phyloP scores from a whole-genome alignment of 441 rosid genomes.

The Gossypium schwendimanii region DNA sequence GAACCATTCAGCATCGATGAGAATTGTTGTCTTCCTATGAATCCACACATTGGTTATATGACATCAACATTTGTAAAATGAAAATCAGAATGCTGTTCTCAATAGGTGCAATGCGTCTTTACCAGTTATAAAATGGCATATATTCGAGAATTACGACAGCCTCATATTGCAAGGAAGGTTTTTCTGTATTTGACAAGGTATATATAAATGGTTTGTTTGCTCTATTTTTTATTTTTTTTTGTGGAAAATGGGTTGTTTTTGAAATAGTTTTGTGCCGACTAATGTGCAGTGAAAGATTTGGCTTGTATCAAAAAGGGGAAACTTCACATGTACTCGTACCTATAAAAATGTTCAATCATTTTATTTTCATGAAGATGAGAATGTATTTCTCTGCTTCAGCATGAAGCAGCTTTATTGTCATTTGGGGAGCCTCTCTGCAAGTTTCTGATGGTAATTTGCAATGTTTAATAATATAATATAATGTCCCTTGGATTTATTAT shows the following conservation, averaged over 20 bases:
- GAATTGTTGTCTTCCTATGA: conserved; percentile 20
- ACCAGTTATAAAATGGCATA: background rate
- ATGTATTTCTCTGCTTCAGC: too few species aligned
- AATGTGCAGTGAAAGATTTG: background rate
- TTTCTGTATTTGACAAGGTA: too few species aligned
- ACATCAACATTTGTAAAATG: background rate
- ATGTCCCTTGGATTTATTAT: too few species aligned
- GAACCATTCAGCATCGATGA: conserved; percentile 24
- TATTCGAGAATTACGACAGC: background rate
- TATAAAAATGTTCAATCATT: background rate
- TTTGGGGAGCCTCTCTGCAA: background rate
- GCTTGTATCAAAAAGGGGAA: background rate
- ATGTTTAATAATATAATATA: too few species aligned
- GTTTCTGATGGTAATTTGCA: background rate
- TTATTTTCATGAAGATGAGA: background rate
- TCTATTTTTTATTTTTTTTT: background rate
- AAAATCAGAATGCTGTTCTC: background rate
- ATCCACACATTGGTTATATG: too few species aligned
- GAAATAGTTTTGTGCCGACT: background rate
- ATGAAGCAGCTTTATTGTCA: too few species aligned
- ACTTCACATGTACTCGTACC: too few species aligned
- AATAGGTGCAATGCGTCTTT: background rate
- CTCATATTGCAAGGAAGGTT: too few species aligned
- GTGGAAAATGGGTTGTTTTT: background rate
- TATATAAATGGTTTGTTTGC: background rate